Conservation (phyloP, 2,329 filamentous ascomycete species). For the Conoideocrella luteorostrata region DNA sequence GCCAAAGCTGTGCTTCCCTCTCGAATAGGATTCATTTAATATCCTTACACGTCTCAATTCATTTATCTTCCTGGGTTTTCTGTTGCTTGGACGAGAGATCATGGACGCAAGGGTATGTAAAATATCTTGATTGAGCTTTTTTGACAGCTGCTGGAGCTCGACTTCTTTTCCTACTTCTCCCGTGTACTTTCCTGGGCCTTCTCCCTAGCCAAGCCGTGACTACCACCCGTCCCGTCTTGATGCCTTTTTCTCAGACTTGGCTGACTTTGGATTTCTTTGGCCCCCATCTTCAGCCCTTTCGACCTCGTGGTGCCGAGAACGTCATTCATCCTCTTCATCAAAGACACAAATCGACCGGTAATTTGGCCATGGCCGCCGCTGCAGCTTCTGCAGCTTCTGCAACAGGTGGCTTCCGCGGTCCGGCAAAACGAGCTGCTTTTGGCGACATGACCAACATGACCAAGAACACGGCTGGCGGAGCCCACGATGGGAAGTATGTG, state of each 20-base stretch:
- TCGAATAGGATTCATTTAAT: conserved; percentile 3
- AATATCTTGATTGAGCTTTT: no score
- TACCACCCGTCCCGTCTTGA: no score
- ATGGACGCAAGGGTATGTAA: conserved; percentile 11
- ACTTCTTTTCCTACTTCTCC: not conserved
- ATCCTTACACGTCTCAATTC: not conserved
- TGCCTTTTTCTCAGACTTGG: not conserved
- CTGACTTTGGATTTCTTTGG: not conserved
- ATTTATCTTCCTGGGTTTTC: not conserved
- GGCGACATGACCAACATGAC: conserved; percentile 73
- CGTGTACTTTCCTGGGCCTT: not conserved
- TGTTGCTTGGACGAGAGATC: not conserved
- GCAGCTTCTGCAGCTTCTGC: conserved; percentile 14
- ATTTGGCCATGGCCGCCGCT: conserved; percentile 34
- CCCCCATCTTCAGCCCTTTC: conserved; percentile 27
- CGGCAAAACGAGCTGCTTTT: conserved; percentile 71
- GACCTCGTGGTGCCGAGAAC: conserved; percentile 44
- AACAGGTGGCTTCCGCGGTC: conserved; percentile 27
- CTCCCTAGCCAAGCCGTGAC: not conserved
- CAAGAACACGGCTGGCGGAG: conserved; percentile 24
- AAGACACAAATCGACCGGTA: conserved; percentile 72
- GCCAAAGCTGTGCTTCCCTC: not conserved
- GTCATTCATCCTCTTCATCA: conserved; percentile 59
- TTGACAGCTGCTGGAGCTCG: no score
- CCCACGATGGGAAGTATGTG: conserved; percentile 28